Conservation (phyloP, 2,329 filamentous ascomycete genomes). For the Fusarium chuoi region DNA sequence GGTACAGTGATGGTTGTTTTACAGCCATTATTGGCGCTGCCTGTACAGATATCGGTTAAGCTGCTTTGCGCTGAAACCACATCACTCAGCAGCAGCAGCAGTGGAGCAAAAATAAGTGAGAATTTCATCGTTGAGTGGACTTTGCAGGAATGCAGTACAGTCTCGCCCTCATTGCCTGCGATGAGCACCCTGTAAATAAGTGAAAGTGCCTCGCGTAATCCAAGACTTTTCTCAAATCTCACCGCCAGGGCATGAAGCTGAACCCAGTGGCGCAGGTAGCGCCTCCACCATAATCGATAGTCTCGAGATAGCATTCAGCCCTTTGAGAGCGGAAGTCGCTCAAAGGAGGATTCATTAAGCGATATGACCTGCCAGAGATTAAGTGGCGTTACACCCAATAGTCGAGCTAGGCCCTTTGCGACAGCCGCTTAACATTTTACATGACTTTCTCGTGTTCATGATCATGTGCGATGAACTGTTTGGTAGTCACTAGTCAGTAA, state of each 20-base stretch:
- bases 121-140: not conserved
- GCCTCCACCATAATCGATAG: not conserved
- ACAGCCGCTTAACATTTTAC: not conserved
- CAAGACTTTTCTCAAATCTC: not conserved
- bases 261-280: not conserved
- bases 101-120: not conserved
- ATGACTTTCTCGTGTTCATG: not conserved
- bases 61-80: not conserved
- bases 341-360: not conserved
- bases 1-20: not conserved
- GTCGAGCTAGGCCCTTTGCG: not conserved
- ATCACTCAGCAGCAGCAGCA: not conserved
- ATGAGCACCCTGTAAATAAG: not conserved
- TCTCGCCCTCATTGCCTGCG: not conserved
- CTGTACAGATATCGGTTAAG: not conserved
- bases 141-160: not conserved
- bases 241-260: not conserved
- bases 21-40: not conserved
- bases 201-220: not conserved
- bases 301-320: not conserved
- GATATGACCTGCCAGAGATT: not conserved
- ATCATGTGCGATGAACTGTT: too few relatives aligned
- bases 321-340: not conserved
- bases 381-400: not conserved
- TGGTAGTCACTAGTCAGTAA: not conserved